Evolutionary conservation across 2,329 filamentous ascomycete genomes (phyloP), one percentile per base, ranked within the genome.

Genomic region (Penicillium sp.): DNA sequence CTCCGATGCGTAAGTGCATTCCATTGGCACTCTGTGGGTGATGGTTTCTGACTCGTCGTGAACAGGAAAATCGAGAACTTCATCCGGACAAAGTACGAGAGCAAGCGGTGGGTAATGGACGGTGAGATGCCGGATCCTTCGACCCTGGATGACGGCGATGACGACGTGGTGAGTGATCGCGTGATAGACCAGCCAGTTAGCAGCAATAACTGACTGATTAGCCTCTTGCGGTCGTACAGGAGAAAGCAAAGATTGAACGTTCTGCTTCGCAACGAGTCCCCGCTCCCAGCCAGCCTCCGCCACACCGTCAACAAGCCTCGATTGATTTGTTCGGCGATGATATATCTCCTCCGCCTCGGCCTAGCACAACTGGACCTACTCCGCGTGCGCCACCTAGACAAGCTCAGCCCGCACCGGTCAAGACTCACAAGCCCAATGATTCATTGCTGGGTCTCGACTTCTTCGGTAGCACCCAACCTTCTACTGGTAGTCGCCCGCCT

Each of bases 31-130:
- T 30, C 40, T 12, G 22, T 49, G 14, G 17, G 30, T n/a, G 31
- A 26, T 22, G 22, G 16, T 44, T 51, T 57, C 62, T 67, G 33
- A 67, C 16, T 19, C 26, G 2, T 22, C 9, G 53, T 22, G 22
- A 33, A 51, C 57, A 84, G 81, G 64, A 99, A 99, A 82, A 97
- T 99, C 67, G 94, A 99, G 82, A 99, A 97, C 80, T 99, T 99
- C 71, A 97, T 99, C 68, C 87, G 94, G 64, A 99, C 95, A 54
- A 99, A 99, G 77, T 99, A 99, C 75, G 94, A 99, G 74, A 89
- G 94, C 51, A 97, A 96, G 84, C 84, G 95, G 78, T 99, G 94
- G 94, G 89, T 91, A n/a, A 97, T 97, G 92, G 94, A 99, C 58
- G 94, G 94, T 1, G 87, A 86, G 5, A 93, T 95, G 71, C 95